Percentiles rank a stretch among this genome's conserved stretches.
Evolutionary conservation across 106 monocot species (phyloP).

Genomic region (Triglochin maritima): DNA sequence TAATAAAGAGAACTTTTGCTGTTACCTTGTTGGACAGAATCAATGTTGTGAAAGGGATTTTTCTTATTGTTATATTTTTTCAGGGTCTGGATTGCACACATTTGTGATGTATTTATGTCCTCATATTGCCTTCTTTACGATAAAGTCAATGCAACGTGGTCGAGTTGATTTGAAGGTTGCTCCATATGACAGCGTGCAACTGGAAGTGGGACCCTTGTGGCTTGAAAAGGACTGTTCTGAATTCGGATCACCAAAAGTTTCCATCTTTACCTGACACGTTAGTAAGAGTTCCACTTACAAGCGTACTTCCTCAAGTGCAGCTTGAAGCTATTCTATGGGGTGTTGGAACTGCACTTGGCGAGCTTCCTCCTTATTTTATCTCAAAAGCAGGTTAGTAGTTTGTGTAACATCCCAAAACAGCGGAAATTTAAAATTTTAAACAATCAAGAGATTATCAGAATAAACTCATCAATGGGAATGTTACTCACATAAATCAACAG

Average conservation of each 20-base stretch:
- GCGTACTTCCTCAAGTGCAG: slow-evolving; percentile 73
- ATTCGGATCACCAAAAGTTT: slow-evolving; percentile 68
- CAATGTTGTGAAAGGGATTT: neutral
- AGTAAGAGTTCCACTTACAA: slow-evolving; percentile 62
- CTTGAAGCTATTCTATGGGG: slow-evolving; percentile 95
- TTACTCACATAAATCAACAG: too few relatives aligned
- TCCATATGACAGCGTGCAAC: slow-evolving; percentile 85
- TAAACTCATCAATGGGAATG: too few relatives aligned
- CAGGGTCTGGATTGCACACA: slow-evolving; percentile 98
- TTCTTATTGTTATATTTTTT: neutral
- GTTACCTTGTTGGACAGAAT: neutral
- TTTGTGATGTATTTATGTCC: slow-evolving; percentile 95
- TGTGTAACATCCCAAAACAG: too few relatives aligned
- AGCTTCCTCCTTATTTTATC: slow-evolving; percentile 98
- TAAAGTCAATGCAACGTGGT: slow-evolving; percentile 77
- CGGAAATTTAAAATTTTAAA: too few relatives aligned
- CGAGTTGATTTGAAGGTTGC: slow-evolving; percentile 80
- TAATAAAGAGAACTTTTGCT: neutral
- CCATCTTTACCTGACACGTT: slow-evolving; percentile 27
- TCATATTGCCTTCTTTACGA: slow-evolving; percentile 87
- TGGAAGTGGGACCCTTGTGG: slow-evolving; percentile 77
- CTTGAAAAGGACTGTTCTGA: slow-evolving; percentile 79
- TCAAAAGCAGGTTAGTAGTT: slow-evolving; percentile 70
- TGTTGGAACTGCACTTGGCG: slow-evolving; percentile 91
- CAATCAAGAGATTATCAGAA: too few relatives aligned